Evolutionary conservation across 257 asterid species (phyloP).

Genomic region (Cruciata laevipes): DNA sequence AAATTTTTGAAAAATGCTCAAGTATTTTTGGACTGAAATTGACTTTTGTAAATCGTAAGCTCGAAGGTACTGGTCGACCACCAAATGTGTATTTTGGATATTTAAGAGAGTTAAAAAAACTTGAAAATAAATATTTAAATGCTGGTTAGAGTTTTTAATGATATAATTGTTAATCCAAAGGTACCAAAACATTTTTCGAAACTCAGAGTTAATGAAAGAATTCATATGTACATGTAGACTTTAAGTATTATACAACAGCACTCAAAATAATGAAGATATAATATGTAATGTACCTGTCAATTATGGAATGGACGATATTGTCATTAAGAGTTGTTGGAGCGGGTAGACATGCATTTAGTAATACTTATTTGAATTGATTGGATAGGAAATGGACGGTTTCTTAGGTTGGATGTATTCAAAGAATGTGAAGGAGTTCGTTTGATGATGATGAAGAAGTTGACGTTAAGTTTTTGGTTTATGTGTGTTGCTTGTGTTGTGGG

Average conservation of each 20-base stretch:
- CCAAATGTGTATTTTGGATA: too few species aligned
- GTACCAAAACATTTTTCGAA: too few species aligned
- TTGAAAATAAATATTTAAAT: too few species aligned
- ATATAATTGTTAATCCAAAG: too few species aligned
- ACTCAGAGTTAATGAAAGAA: too few species aligned
- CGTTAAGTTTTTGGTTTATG: constrained; percentile 1
- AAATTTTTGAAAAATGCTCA: too few species aligned
- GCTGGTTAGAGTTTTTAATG: too few species aligned
- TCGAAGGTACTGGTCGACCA: too few species aligned
- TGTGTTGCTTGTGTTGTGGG: neutral
- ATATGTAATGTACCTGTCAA: neutral
- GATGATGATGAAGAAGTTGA: constrained; percentile 7
- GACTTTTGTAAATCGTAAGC: too few species aligned
- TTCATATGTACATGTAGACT: too few species aligned
- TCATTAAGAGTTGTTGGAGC: neutral
- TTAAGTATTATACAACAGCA: neutral
- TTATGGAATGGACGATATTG: neutral
- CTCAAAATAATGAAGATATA: neutral
- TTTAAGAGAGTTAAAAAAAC: too few species aligned
- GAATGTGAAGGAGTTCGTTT: neutral
- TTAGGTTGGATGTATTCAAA: neutral
- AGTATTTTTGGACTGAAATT: too few species aligned
- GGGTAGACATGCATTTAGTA: neutral
- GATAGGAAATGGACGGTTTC: neutral
- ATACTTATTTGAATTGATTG: neutral